Evolutionary conservation across 2,329 filamentous ascomycete species (phyloP), one percentile per base, ranked within the genome.

Genomic region (Monascus ruber): DNA sequence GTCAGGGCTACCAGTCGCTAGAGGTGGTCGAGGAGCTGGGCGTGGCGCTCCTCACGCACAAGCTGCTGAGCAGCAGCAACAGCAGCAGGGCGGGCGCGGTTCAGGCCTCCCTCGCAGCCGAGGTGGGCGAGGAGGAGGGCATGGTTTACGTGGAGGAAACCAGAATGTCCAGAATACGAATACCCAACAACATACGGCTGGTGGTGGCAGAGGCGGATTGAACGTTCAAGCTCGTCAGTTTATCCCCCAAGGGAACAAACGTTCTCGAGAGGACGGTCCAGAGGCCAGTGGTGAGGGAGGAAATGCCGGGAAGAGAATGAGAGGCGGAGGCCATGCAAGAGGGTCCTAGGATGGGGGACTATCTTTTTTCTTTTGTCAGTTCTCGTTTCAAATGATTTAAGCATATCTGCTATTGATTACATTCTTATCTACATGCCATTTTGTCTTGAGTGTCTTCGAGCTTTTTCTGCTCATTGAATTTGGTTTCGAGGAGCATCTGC

Each of bases 181-280:
- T 41, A 26, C 47, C 2, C 47, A 45, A 9, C 59, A 56, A 37
- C 36, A 51, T 29, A 51, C 52, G 35, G 48, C 55, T 8, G 50
- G 53, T 31, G 51, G 55, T 26, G 54, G 53, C 24, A 54, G 69
- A 24, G 56, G 59, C n/a, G 62, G 42, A 7, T 50, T 76, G 31
- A 76, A 71, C 51, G 66, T 68, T 2, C 59, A 63, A 7, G 73
- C 68, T 24, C 62, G 63, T 9, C 71, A 73, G 36, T 77, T 79
- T 41, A 72, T 76, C 47, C 74, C 73, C 26, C 67, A 70, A 10
- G 71, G 72, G 24, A 73, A 69, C 48, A 77, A 77, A 57, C 64
- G 74, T 29, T 65, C 70, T 17, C 65, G 73, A 38, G 73, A 76
- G 40, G 73, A 76, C 40, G 65, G 63, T 4, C 47, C 53, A 7